Percentiles rank a stretch among this genome's conserved stretches.
Evolutionary conservation across 2,329 filamentous ascomycete genomes (phyloP).

Genomic region (Ophiostoma pallidulum): DNA sequence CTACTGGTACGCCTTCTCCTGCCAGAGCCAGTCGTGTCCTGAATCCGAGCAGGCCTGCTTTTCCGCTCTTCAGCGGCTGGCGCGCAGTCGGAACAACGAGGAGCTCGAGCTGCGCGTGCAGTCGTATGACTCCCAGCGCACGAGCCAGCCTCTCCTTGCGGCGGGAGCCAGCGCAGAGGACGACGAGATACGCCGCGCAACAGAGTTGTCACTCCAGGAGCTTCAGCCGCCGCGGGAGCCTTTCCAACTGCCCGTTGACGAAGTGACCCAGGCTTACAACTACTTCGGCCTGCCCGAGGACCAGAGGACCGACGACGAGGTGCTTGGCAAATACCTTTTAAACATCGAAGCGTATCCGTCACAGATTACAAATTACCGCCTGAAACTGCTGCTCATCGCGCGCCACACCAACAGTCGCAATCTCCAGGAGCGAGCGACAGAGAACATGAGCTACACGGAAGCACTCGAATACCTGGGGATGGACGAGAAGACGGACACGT

Average conservation of each 20-base stretch:
- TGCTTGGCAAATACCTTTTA: conserved; percentile 19
- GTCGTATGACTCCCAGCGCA: conserved; percentile 14
- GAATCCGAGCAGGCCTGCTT: conserved; percentile 13
- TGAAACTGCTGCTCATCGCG: conserved; percentile 22
- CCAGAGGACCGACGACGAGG: conserved; percentile 13
- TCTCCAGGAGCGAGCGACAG: conserved; percentile 13
- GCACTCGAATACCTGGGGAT: conserved; percentile 31
- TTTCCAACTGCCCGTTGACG: not conserved
- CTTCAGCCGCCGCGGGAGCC: not conserved
- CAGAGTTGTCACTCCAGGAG: conserved; percentile 15
- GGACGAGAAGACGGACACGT: conserved; percentile 25
- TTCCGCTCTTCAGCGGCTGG: conserved; percentile 16
- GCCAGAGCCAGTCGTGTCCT: conserved; percentile 20
- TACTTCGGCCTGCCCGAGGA: conserved; percentile 18
- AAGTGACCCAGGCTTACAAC: conserved; percentile 18
- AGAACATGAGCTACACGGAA: conserved; percentile 24
- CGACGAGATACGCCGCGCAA: conserved; percentile 17
- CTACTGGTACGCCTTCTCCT: conserved; percentile 21
- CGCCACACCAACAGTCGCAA: conserved; percentile 17
- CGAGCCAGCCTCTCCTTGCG: not conserved
- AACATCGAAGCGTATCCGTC: conserved; percentile 19
- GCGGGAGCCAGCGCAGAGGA: conserved; percentile 4
- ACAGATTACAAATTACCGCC: conserved; percentile 20
- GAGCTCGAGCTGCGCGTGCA: conserved; percentile 15
- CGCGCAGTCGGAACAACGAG: conserved; percentile 17